phyloP scores from a whole-genome alignment of 805 yeast genomes.

The Barnettozyma siamensis region DNA sequence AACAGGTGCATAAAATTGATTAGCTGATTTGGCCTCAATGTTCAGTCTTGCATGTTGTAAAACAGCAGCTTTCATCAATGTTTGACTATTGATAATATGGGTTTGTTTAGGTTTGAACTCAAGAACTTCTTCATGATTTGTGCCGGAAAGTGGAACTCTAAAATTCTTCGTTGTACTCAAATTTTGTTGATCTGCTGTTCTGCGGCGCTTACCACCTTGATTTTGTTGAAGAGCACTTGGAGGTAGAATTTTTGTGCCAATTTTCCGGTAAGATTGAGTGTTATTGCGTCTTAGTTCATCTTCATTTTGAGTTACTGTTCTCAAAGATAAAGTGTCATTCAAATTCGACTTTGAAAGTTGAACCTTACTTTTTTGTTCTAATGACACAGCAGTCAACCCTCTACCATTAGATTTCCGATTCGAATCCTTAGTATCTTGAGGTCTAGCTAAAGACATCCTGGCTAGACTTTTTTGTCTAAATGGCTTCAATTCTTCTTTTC shows the following conservation, averaged over 20 bases:
- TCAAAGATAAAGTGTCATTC: background rate
- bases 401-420: conserved; percentile 16
- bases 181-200: conserved; percentile 22
- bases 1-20: conserved; percentile 10
- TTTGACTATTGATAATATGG: conserved; percentile 13
- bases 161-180: conserved; percentile 20
- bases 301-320: conserved; percentile 19
- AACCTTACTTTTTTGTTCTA: conserved; percentile 12
- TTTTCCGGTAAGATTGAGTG: conserved; percentile 20
- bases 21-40: conserved; percentile 11
- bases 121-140: conserved; percentile 1
- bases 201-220: conserved; percentile 23
- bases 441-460: conserved; percentile 20
- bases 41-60: conserved; percentile 27
- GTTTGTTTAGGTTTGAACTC: conserved; percentile 9
- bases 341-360: conserved; percentile 16
- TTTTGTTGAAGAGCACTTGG: conserved; percentile 12
- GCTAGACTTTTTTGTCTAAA: conserved; percentile 16
- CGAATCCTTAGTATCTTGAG: conserved; percentile 14
- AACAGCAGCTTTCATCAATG: conserved; percentile 30
- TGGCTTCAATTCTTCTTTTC: background rate
- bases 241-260: conserved; percentile 21
- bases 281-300: conserved; percentile 10
- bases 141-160: conserved; percentile 19
- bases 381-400: conserved; percentile 18